Evolutionary conservation across 805 yeast genomes (phyloP), one percentile per base, ranked within the genome.

Genomic region (Tetrapisispora iriomotensis): DNA sequence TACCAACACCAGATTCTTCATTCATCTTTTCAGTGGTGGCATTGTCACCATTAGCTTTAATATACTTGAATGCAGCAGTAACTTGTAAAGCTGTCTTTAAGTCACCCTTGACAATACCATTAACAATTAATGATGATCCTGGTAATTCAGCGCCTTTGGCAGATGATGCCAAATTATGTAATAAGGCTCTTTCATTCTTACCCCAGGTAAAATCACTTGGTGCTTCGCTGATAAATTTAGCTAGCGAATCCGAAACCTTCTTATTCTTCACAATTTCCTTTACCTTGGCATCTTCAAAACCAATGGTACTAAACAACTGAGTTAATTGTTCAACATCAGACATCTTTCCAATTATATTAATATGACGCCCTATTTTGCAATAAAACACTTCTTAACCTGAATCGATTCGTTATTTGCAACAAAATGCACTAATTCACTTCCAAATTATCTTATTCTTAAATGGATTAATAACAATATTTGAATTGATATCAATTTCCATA

Each of bases 261-360:
- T 79, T 78, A 66, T 92, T 90, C 61, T 86, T 90, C 41, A 77
- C 61, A 41, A 87, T 79, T 56, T 92, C 97, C 36, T 77, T 74
- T 43, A 83, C 70, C 59, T 84, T 85, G 49, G 76, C 68, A 14
- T 81, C 90, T 49, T 73, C 76, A 48, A 83, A 75, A 12, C 94
- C 94, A 42, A 80, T 47, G n/a, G 48, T 45, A 39, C 55, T 48
- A 37, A 68, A 61, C 4, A 51, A 49, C 23, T 47, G 42, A 19
- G 65, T 54, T 14, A 68, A 48, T 15, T 57, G 64, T 26, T 67
- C 72, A 21, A 64, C 52, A 25, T 61, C 56, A 24, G 55, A 43
- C 60, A 54, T 53, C 23, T 9, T 19, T 14, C 14, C 18, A 12
- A 12, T 20, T 21, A 12, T 33, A n/a, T n/a, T n/a, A n/a, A n/a